Conservation (phyloP, 148 eudicot genomes). For the Vaccinium macrocarpon region DNA sequence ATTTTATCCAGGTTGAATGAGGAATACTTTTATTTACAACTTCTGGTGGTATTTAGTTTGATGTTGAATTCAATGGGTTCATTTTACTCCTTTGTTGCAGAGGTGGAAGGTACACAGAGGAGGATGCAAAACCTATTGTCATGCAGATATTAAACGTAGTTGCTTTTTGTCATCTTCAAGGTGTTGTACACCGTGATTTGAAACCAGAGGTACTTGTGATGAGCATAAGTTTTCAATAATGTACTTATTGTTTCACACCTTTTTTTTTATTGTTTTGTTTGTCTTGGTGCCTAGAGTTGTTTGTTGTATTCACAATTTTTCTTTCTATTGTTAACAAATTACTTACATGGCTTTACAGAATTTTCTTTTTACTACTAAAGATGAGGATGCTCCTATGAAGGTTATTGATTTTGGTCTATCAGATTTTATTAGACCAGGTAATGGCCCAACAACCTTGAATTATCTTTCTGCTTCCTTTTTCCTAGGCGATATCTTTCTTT, state of each 20-base stretch:
- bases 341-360: constrained; percentile 52
- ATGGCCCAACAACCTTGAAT: constrained; percentile 15
- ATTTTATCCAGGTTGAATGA: constrained; percentile 76
- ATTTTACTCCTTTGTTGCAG: constrained; percentile 33
- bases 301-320: background rate
- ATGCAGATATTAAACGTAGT: constrained; percentile 75
- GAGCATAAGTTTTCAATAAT: background rate
- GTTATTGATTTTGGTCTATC: constrained; percentile 95
- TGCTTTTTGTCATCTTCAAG: constrained; percentile 94
- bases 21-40: background rate
- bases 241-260: background rate
- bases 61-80: background rate
- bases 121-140: constrained; percentile 77
- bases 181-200: constrained; percentile 95
- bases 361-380: constrained; percentile 80
- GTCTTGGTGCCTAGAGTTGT: background rate
- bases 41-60: background rate
- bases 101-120: constrained; percentile 89
- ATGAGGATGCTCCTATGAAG: constrained; percentile 81
- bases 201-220: constrained; percentile 77
- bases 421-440: constrained; percentile 89
- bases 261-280: background rate
- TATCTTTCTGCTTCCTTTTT: constrained; percentile 8
- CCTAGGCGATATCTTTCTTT: background rate
- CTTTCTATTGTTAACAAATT: constrained; percentile 4